These are phyloP conservation scores for Beauveria pseudobassiana DNA, from an alignment of 2,329 filamentous ascomycete genomes.

Conservation along the genomic window DNA sequence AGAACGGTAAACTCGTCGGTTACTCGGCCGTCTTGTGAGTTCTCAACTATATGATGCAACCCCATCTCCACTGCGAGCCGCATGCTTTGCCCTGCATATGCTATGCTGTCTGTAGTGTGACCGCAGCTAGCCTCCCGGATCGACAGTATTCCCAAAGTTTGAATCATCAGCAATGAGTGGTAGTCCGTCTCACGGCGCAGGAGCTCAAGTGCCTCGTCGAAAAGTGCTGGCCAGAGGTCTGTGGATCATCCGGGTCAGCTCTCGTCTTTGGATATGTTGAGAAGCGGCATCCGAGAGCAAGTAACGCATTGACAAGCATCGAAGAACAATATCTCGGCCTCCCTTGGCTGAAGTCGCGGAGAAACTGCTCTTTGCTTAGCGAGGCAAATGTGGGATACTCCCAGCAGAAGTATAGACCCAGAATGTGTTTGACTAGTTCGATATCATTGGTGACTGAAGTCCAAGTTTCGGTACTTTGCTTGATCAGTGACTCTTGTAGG, in stretches of 20 bases:
- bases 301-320: slow-evolving; percentile 58
- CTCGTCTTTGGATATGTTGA: slow-evolving; percentile 58
- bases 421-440: slow-evolving; percentile 52
- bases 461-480: not conserved
- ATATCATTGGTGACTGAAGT: slow-evolving; percentile 39
- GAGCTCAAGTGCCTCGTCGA: slow-evolving; percentile 57
- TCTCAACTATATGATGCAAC: slow-evolving; percentile 47
- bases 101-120: slow-evolving; percentile 64
- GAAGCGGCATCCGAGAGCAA: slow-evolving; percentile 60
- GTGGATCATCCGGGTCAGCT: slow-evolving; percentile 52
- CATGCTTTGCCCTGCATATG: slow-evolving; percentile 64
- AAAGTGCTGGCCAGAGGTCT: slow-evolving; percentile 67
- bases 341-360: slow-evolving; percentile 55
- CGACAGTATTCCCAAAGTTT: slow-evolving; percentile 71
- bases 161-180: slow-evolving; percentile 61
- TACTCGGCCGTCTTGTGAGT: slow-evolving; percentile 26
- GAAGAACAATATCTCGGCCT: slow-evolving; percentile 59
- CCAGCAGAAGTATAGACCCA: slow-evolving; percentile 66
- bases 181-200: slow-evolving; percentile 50
- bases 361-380: slow-evolving; percentile 63
- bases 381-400: slow-evolving; percentile 68
- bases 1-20: slow-evolving; percentile 50
- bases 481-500: not conserved
- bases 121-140: slow-evolving; percentile 63
- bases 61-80: slow-evolving; percentile 66